These are phyloP conservation scores for Serendipita indica DNA, from an alignment of 768 basidiomycete species.

Conservation along the genomic window DNA sequence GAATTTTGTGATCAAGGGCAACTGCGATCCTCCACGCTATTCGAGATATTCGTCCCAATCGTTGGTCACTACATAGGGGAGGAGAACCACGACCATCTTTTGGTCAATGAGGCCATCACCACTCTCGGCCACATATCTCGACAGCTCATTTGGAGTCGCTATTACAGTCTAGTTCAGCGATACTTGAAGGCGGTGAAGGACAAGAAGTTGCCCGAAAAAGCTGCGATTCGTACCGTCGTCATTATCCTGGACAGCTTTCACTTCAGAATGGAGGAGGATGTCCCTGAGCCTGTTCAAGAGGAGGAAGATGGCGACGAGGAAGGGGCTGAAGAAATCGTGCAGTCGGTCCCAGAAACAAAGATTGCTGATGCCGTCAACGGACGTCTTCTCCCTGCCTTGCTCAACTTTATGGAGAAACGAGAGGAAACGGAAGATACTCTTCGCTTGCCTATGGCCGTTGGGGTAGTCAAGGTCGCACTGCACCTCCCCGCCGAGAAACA, in stretches of 20 bases:
- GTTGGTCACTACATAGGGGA: constrained; percentile 64
- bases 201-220: constrained; percentile 50
- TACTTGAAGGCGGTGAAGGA: constrained; percentile 44
- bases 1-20: constrained; percentile 55
- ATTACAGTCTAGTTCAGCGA: constrained; percentile 63
- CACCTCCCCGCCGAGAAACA: constrained; percentile 54
- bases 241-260: constrained; percentile 81
- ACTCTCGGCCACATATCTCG: constrained; percentile 66
- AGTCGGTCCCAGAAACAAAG: constrained; percentile 13
- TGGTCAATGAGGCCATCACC: constrained; percentile 78
- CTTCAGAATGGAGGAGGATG: constrained; percentile 60
- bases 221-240: constrained; percentile 74
- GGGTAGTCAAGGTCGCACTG: constrained; percentile 70
- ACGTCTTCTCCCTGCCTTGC: constrained; percentile 63
- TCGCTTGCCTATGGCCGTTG: constrained; percentile 77
- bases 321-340: constrained; percentile 12
- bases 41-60: constrained; percentile 77
- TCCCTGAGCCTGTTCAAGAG: constrained; percentile 24
- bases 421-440: constrained; percentile 72
- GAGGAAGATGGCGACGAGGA: constrained; percentile 18
- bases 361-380: constrained; percentile 65
- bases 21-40: constrained; percentile 52
- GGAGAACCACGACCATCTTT: constrained; percentile 50
- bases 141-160: constrained; percentile 69
- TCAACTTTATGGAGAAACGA: constrained; percentile 67